These are phyloP conservation scores for Paraconiothyrium sp. DNA, from an alignment of 2,329 filamentous ascomycete genomes.

Conservation along the genomic window DNA sequence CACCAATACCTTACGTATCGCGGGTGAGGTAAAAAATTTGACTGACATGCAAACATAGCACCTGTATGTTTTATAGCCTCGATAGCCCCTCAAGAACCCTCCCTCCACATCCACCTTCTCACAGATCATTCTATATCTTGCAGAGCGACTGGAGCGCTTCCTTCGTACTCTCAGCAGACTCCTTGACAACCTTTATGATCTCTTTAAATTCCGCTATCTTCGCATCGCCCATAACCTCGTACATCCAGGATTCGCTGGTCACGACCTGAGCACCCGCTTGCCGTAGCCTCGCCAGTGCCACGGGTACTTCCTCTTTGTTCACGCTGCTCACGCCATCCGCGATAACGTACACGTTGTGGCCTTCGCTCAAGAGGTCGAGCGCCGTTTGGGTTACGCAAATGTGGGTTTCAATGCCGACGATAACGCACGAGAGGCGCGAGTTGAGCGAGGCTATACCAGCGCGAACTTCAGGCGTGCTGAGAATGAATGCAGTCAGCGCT, in stretches of 20 bases:
- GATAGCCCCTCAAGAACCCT: not conserved
- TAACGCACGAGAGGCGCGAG: slow-evolving; percentile 63
- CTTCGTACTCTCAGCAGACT: slow-evolving; percentile 75
- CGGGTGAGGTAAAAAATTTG: not conserved
- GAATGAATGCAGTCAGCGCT: slow-evolving; percentile 7
- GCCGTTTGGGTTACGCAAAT: slow-evolving; percentile 92
- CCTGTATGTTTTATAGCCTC: not conserved
- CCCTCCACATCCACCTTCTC: not conserved
- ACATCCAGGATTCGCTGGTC: slow-evolving; percentile 88
- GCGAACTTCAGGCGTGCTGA: slow-evolving; percentile 70
- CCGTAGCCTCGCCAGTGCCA: slow-evolving; percentile 80
- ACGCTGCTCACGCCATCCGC: slow-evolving; percentile 91
- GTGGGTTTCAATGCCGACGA: slow-evolving; percentile 92
- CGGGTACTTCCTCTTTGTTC: slow-evolving; percentile 79
- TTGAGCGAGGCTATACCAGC: slow-evolving; percentile 52
- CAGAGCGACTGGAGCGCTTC: slow-evolving; percentile 72
- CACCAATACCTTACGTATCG: not conserved
- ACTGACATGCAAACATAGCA: not conserved
- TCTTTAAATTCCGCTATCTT: slow-evolving; percentile 75
- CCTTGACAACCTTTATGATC: slow-evolving; percentile 81
- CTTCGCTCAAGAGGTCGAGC: slow-evolving; percentile 77
- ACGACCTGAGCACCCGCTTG: slow-evolving; percentile 81
- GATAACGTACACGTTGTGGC: slow-evolving; percentile 85
- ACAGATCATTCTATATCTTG: slow-evolving; percentile 54
- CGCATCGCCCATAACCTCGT: slow-evolving; percentile 89